These are phyloP conservation scores for Dactylonectria macrodidyma DNA, from an alignment of 2,329 filamentous ascomycete genomes.

Conservation along the genomic window DNA sequence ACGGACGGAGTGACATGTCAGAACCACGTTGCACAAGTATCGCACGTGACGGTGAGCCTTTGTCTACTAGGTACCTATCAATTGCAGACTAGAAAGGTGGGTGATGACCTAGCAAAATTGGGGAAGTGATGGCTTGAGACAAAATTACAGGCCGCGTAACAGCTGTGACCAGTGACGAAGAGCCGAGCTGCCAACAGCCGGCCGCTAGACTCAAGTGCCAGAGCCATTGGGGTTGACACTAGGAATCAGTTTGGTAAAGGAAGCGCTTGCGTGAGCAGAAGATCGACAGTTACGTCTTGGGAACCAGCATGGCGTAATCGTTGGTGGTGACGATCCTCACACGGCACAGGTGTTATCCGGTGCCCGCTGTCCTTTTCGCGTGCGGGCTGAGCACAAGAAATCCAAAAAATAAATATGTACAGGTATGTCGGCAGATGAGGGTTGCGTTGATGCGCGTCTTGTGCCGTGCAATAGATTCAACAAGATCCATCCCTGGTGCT, in stretches of 20 bases:
- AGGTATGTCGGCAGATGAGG: constrained; percentile 11
- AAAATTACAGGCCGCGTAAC: constrained; percentile 12
- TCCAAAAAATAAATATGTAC: constrained; percentile 1
- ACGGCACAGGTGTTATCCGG: background rate
- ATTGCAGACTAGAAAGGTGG: background rate
- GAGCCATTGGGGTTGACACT: constrained; percentile 17
- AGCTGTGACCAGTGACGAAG: constrained; percentile 7
- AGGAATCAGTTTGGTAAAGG: constrained; percentile 13
- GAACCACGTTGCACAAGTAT: background rate
- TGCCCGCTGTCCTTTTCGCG: constrained; percentile 12
- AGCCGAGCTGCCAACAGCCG: constrained; percentile 9
- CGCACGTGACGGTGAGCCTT: background rate
- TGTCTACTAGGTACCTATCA: background rate
- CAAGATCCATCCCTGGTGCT: background rate
- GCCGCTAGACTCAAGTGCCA: constrained; percentile 24
- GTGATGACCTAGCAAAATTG: background rate
- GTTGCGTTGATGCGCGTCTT: background rate
- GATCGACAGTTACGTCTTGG: constrained; percentile 43
- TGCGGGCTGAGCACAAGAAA: background rate
- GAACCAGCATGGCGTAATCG: constrained; percentile 39
- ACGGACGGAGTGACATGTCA: constrained; percentile 7
- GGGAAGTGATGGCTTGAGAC: constrained; percentile 9
- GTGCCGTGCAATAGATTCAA: background rate
- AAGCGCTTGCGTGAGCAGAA: constrained; percentile 20
- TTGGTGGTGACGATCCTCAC: background rate